Evolutionary conservation across 2,329 filamentous ascomycete species (phyloP), one percentile per base, ranked within the genome.

Genomic region (Penicillium griseofulvum): DNA sequence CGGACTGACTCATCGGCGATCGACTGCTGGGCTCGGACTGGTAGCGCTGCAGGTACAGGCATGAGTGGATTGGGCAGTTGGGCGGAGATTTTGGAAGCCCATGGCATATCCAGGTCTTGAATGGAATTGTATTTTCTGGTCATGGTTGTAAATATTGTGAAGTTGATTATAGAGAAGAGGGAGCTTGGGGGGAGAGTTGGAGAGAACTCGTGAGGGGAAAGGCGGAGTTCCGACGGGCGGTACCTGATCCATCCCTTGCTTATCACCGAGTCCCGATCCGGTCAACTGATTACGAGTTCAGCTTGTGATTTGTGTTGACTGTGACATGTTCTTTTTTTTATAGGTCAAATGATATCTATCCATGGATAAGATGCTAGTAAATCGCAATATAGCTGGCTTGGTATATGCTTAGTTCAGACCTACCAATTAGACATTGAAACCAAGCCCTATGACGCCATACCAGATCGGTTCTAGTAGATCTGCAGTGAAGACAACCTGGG

Each of bases 61-160:
- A 45, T 26, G 48, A 37, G 53, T n/a, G 59, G 39, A 26, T 69
- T 65, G 34, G 67, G 66, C 28, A 67, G 61, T 49, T 65, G 66
- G 33, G 59, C 64, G 39, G 64, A 63, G 14, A 66, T 62, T 47
- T 70, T 67, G 41, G 69, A 67, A 41, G 67, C 66, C 68, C 63
- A 73, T 44, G 62, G 62, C 60, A 46, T 65, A 55, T 69, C 68
- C 31, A 70, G 63, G 42, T 58, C 65, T 49, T 54, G 38, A 6
- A n/a, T 19, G 29, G 65, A 53, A 28, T 64, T 43, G 44, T 57
- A 64, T 57, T 68, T 69, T 55, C 67, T 71, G 17, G 71, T 70
- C 71, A 74, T 74, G 33, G 36, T 64, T 64, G 43, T 49, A 46
- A 31, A 19, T 19, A 9, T 7, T 28, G 16, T 33, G 16, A 41